Evolutionary conservation across 495 filamentous ascomycete species (phyloP).

Genomic region (Penicillium silybi): DNA sequence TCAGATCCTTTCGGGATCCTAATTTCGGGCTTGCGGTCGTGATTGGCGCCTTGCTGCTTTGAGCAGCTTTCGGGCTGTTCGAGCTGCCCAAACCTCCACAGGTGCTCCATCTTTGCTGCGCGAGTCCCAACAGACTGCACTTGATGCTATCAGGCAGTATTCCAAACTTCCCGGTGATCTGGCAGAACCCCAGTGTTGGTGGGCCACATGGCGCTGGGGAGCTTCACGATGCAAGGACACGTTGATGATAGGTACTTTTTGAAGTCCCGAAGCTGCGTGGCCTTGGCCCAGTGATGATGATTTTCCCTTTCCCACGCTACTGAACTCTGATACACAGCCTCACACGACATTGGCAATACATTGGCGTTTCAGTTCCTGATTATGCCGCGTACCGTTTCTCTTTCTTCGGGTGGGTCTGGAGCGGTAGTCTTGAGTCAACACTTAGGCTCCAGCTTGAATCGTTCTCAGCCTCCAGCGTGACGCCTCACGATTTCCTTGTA

Average conservation of each 20-base stretch:
- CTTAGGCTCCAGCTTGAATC: neutral
- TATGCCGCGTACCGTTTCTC: neutral
- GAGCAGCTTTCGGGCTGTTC: neutral
- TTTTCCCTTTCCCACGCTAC: neutral
- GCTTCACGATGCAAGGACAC: neutral
- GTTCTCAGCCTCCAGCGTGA: neutral
- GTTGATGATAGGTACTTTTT: neutral
- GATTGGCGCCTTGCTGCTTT: neutral
- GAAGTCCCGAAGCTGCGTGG: neutral
- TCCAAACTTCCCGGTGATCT: too few species aligned
- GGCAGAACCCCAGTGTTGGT: neutral
- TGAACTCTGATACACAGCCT: neutral
- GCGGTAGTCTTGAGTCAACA: neutral
- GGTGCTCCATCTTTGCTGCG: neutral
- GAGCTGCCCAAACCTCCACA: neutral
- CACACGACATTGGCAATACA: neutral
- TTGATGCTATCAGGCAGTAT: neutral
- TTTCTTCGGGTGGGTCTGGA: neutral
- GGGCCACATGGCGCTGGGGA: neutral
- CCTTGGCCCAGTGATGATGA: neutral
- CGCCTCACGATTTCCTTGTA: neutral
- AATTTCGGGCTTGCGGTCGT: neutral
- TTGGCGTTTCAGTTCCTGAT: neutral
- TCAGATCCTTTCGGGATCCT: neutral
- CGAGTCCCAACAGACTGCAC: neutral